Evolutionary conservation across 2,329 filamentous ascomycete genomes (phyloP).

Genomic region (Tolypocladium tropicale): DNA sequence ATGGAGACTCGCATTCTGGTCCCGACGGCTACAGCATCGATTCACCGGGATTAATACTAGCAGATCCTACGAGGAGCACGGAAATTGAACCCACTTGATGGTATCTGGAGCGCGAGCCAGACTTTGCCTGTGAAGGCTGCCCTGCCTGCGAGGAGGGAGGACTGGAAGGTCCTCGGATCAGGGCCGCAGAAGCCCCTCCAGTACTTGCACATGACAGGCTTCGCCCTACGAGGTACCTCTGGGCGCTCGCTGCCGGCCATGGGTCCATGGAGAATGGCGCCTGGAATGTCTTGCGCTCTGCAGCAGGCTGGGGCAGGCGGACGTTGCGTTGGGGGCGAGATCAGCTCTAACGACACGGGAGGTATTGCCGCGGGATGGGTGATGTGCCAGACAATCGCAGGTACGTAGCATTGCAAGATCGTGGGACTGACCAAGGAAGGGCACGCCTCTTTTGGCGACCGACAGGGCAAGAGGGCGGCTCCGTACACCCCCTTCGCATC

Average conservation of each 20-base stretch:
- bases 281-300: slow-evolving; percentile 10
- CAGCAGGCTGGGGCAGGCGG: slow-evolving; percentile 12
- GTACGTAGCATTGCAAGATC: slow-evolving; percentile 5
- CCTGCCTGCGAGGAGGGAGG: slow-evolving; percentile 38
- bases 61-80: too few relatives aligned
- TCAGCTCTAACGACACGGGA: slow-evolving; percentile 9
- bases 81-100: not conserved
- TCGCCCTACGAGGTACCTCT: not conserved
- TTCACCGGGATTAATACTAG: not conserved
- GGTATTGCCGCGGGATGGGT: slow-evolving; percentile 7
- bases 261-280: slow-evolving; percentile 8
- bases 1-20: slow-evolving; percentile 3
- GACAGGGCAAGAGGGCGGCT: not conserved
- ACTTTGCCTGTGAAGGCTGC: slow-evolving; percentile 27
- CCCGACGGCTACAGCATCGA: slow-evolving; percentile 6
- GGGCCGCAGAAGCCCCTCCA: not conserved
- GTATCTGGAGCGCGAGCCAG: not conserved
- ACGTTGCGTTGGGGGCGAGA: slow-evolving; percentile 12
- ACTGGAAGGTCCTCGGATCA: not conserved
- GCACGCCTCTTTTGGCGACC: slow-evolving; percentile 1
- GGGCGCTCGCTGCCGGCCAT: not conserved
- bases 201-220: not conserved
- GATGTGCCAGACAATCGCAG: slow-evolving; percentile 8
- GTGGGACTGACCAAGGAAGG: not conserved
- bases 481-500: slow-evolving; percentile 1